Evolutionary conservation across 1,284 basidiomycete genomes (phyloP).

Genomic region (Papiliotrema terrestris): DNA sequence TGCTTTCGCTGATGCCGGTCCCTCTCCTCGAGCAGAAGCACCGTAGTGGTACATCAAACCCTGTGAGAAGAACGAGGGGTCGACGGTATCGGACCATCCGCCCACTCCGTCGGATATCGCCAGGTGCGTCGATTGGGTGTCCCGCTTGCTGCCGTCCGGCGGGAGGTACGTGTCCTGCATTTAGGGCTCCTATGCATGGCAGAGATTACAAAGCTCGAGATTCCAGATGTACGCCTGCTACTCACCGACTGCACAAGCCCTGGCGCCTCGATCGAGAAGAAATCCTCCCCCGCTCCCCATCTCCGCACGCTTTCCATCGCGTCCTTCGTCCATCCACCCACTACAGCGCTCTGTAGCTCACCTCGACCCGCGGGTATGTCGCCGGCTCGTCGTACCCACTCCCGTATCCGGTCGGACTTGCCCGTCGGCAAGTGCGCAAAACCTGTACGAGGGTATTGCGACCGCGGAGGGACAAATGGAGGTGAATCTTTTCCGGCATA

Average conservation of each 20-base stretch:
- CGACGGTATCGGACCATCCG: conserved; percentile 55
- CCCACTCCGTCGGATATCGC: conserved; percentile 57
- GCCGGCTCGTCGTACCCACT: conserved; percentile 38
- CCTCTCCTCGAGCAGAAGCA: conserved; percentile 13
- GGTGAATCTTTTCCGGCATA: conserved; percentile 48
- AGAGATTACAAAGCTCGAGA: not conserved
- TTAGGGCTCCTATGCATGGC: not conserved
- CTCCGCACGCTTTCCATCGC: conserved; percentile 19
- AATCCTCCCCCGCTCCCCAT: conserved; percentile 47
- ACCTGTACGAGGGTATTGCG: conserved; percentile 13
- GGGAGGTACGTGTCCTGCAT: conserved; percentile 1
- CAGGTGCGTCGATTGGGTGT: conserved; percentile 25
- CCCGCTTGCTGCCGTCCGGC: not conserved
- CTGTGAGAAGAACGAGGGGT: conserved; percentile 55
- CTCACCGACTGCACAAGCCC: not conserved
- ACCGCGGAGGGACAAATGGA: conserved; percentile 33
- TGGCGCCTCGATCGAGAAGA: conserved; percentile 24
- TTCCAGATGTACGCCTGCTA: not conserved
- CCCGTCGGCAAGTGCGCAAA: conserved; percentile 6
- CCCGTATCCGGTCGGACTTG: conserved; percentile 20
- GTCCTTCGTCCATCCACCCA: conserved; percentile 31
- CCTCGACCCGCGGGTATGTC: conserved; percentile 38
- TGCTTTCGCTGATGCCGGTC: too few relatives aligned
- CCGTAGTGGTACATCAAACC: conserved; percentile 52
- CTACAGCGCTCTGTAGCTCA: conserved; percentile 22